Conservation (phyloP, 2,329 filamentous ascomycete genomes). For the Colletotrichum caudatum region DNA sequence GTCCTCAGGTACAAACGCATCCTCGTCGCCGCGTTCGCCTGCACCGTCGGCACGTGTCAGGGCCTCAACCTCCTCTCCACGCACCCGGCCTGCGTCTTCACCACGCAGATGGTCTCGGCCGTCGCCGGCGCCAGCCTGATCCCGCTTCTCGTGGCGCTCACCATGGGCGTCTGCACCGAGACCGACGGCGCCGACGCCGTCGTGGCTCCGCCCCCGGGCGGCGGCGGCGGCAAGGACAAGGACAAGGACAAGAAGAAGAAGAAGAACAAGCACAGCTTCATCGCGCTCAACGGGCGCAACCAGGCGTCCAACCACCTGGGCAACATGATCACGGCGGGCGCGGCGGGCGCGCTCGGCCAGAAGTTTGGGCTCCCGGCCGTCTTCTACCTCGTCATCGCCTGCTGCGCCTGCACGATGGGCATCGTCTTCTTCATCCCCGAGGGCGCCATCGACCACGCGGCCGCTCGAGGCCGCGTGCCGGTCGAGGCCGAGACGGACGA, state of each 20-base stretch:
- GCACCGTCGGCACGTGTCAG: conserved; percentile 31
- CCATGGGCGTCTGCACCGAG: not conserved
- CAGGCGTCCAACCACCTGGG: not conserved
- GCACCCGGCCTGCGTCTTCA: conserved; percentile 30
- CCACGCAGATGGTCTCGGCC: conserved; percentile 34
- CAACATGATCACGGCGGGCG: not conserved
- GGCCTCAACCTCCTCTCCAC: conserved; percentile 29
- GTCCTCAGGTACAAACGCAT: conserved; percentile 21
- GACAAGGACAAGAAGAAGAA: not conserved
- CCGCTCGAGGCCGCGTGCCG: not conserved
- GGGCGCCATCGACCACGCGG: not conserved
- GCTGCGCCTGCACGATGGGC: not conserved
- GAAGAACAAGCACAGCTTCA: conserved; percentile 1
- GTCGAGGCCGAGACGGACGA: not conserved
- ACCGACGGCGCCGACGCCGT: not conserved
- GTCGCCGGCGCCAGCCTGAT: conserved; percentile 33
- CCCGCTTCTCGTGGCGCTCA: conserved; percentile 30
- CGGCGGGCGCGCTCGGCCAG: not conserved
- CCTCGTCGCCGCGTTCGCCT: conserved; percentile 24
- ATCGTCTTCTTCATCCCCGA: not conserved
- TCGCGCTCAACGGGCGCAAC: not conserved
- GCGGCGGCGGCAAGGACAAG: too few species aligned
- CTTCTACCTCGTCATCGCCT: not conserved
- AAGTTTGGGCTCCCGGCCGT: not conserved
- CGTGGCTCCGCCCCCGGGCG: too few species aligned